Base-by-base conservation (phyloP, 306 rosid genomes). In the Trifolium repens region DNA sequence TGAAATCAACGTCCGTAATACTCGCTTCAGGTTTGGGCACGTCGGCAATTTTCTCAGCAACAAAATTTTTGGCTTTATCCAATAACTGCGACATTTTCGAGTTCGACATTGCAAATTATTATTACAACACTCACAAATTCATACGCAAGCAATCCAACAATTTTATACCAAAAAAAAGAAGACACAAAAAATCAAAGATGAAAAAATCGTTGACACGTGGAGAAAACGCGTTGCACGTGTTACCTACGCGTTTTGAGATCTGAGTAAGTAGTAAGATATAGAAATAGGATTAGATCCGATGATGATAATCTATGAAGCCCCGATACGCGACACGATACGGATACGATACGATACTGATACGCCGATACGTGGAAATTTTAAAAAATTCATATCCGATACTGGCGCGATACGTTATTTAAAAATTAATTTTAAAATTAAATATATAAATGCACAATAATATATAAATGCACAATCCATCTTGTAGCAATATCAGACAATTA, bases 11-110 rank as follows among this genome's bases (percentile, higher is more conserved):
- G 73, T 94, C 89, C 0, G 64, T 70, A 1, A 94, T 68, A 62
- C 63, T 81, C 39, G 96, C 98, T 79, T 92, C 96, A 0, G 98
- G 98, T 80, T 55, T 89, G 22, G 87, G 77, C 66, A 90, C 15
- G 17, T 74, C 55, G 0, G 78, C 80, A 14, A 90, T 53, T 79
- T 86, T 91, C 30, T 88, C 96, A 0, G 84, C 15, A 40, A 84
- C 43, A 10, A 39, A 91, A 67, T 69, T 78, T 76, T 86, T 91
- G 16, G 94, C 97, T 76, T 87, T 90, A 17, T 79, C 88, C 17
- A 94, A 0, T n/a, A 91, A 70, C 82, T 82, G 59, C 50, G 90
- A 65, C 96, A 94, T 94, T 60, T 71, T 79, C 39, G 58, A 17
- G 43, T 71, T 77, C 32, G 58, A 17, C 55, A 12, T 62, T 22